These are phyloP conservation scores for Epipyxis sp. DNA, from an alignment of 108 stramenopile genomes.

Conservation along the genomic window DNA sequence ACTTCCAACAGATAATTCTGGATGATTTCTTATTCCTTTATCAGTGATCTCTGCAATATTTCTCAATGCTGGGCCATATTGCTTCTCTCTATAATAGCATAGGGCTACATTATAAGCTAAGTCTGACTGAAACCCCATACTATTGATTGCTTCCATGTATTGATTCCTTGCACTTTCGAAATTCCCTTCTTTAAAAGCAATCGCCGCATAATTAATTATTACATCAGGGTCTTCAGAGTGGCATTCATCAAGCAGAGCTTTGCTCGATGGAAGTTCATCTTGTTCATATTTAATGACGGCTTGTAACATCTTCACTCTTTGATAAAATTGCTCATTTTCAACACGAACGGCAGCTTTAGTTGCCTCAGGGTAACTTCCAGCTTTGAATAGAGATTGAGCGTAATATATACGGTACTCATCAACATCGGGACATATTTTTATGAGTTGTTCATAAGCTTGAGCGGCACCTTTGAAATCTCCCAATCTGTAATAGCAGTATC, in stretches of 20 bases:
- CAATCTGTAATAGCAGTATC: slow-evolving; percentile 74
- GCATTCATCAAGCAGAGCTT: slow-evolving; percentile 62
- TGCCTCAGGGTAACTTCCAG: slow-evolving; percentile 48
- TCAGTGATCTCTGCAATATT: slow-evolving; percentile 67
- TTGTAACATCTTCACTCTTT: slow-evolving; percentile 66
- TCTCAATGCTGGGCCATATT: slow-evolving; percentile 57
- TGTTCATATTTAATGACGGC: slow-evolving; percentile 69
- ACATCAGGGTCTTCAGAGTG: slow-evolving; percentile 68
- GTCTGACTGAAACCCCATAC: slow-evolving; percentile 66
- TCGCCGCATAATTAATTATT: slow-evolving; percentile 63
- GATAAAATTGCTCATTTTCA: slow-evolving; percentile 53
- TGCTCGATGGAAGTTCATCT: slow-evolving; percentile 65
- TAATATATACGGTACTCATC: slow-evolving; percentile 75
- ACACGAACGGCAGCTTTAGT: slow-evolving; percentile 49
- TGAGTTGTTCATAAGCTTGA: slow-evolving; percentile 69
- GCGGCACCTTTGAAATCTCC: slow-evolving; percentile 58
- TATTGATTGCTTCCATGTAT: slow-evolving; percentile 65
- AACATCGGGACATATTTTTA: slow-evolving; percentile 64
- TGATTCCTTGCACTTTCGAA: slow-evolving; percentile 61
- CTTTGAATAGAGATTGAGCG: slow-evolving; percentile 73
- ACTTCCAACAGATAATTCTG: slow-evolving; percentile 61
- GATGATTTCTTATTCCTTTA: slow-evolving; percentile 62
- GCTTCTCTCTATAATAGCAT: slow-evolving; percentile 70
- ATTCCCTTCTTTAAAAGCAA: slow-evolving; percentile 69
- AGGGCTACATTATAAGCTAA: slow-evolving; percentile 79